Percentiles rank a stretch among this genome's conserved stretches.
phyloP scores from a whole-genome alignment of 495 filamentous ascomycete species.

The Neurospora tetrasperma region DNA sequence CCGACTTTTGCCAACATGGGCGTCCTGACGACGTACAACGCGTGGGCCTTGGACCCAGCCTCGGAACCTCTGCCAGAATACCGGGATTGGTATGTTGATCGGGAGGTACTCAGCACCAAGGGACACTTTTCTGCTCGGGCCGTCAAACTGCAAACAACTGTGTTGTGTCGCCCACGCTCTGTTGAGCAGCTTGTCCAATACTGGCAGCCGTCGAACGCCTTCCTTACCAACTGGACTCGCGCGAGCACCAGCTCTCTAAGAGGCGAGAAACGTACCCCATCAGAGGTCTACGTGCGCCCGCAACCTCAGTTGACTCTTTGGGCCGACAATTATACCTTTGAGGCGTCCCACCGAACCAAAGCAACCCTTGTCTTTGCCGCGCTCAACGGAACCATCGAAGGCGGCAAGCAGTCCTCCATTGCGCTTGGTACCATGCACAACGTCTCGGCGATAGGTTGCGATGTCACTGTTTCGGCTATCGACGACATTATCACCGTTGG shows the following conservation, averaged over 20 bases:
- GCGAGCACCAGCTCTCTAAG: constrained; percentile 4
- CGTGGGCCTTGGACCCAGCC: constrained; percentile 15
- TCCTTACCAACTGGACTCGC: constrained; percentile 21
- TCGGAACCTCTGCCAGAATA: constrained; percentile 19
- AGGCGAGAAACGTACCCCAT: constrained; percentile 7
- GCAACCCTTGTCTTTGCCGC: constrained; percentile 23
- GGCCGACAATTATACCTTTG: constrained; percentile 18
- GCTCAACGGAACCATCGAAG: constrained; percentile 22
- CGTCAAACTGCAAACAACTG: constrained; percentile 12
- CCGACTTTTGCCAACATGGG: constrained; percentile 17
- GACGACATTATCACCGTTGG: constrained; percentile 15
- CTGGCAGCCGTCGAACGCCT: constrained; percentile 15
- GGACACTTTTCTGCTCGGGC: constrained; percentile 17
- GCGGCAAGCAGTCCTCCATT: constrained; percentile 8
- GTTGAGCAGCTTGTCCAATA: constrained; percentile 11
- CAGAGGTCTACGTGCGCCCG: constrained; percentile 17
- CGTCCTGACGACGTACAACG: constrained; percentile 15
- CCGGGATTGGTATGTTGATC: constrained; percentile 23
- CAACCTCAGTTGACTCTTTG: constrained; percentile 16
- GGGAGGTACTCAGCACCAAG: constrained; percentile 7
- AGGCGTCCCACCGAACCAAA: constrained; percentile 7
- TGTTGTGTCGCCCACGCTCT: constrained; percentile 13
- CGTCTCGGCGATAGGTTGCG: constrained; percentile 17
- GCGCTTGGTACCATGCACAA: constrained; percentile 7
- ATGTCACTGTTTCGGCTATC: constrained; percentile 12